A percentile compares a stretch with the other conserved stretches of the same genome.
These are phyloP conservation scores for Yarrowia deformans DNA, from an alignment of 805 yeast species.

Conservation along the genomic window DNA sequence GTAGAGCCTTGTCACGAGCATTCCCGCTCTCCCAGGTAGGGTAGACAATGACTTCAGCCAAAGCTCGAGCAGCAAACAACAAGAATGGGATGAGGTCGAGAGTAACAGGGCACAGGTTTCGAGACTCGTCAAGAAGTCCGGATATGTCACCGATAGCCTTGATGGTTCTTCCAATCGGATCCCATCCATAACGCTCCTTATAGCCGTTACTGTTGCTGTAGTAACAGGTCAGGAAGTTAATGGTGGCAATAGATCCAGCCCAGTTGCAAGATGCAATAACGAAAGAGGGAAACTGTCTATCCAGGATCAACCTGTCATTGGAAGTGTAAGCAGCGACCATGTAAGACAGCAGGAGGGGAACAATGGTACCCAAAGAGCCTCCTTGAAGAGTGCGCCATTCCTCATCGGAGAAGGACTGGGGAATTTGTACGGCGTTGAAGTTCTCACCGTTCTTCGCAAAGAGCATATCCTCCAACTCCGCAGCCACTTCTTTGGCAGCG, in stretches of 20 bases:
- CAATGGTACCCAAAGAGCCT: neutral
- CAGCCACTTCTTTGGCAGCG: neutral
- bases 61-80: constrained; percentile 2
- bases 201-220: constrained; percentile 3
- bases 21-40: neutral
- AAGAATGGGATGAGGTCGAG: constrained; percentile 7
- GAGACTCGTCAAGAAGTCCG: neutral
- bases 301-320: neutral
- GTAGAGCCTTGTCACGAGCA: constrained; percentile 3
- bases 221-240: constrained; percentile 12
- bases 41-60: neutral
- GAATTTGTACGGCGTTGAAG: constrained; percentile 14
- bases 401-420: constrained; percentile 2
- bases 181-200: constrained; percentile 2
- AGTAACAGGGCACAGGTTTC: constrained; percentile 1
- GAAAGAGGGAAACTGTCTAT: constrained; percentile 1
- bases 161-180: constrained; percentile 20
- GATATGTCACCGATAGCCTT: neutral
- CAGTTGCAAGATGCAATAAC: neutral
- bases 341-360: constrained; percentile 14
- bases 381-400: constrained; percentile 1
- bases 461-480: neutral
- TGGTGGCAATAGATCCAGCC: constrained; percentile 10
- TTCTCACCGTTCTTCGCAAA: neutral
- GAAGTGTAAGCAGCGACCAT: neutral